Percentiles rank a stretch among this genome's conserved stretches.
These are phyloP conservation scores for Musa schizocarpa DNA, from an alignment of 176 grass and related monocot genomes.

Conservation along the genomic window DNA sequence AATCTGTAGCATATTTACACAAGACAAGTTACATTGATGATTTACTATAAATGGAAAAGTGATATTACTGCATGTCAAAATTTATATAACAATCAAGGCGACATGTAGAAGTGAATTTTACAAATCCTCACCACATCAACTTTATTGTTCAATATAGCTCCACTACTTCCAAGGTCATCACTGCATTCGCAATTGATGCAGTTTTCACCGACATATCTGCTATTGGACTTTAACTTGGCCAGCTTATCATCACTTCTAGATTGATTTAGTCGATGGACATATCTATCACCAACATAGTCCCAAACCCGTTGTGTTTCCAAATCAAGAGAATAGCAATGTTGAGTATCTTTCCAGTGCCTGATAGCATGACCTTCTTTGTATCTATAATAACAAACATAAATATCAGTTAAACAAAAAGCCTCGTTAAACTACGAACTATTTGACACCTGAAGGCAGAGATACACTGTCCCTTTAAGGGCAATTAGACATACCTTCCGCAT, in stretches of 20 bases:
- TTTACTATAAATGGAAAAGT: constrained; percentile 9
- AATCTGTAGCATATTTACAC: constrained; percentile 42
- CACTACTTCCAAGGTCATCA: constrained; percentile 52
- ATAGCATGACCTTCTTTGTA: constrained; percentile 97
- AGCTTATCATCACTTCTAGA: constrained; percentile 67
- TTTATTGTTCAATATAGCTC: constrained; percentile 75
- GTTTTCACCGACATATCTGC: constrained; percentile 38
- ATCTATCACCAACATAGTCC: constrained; percentile 95
- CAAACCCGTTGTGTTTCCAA: constrained; percentile 85
- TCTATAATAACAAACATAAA: constrained; percentile 19
- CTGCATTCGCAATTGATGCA: constrained; percentile 35
- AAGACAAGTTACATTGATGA: neutral
- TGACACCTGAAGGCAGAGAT: neutral
- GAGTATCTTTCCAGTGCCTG: constrained; percentile 82
- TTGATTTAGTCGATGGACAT: constrained; percentile 88
- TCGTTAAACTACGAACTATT: neutral
- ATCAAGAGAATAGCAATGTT: constrained; percentile 92
- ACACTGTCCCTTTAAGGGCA: neutral
- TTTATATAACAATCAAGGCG: neutral
- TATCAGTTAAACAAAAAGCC: neutral
- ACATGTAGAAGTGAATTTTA: neutral
- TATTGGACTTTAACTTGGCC: constrained; percentile 52
- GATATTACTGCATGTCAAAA: neutral
- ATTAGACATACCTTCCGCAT: constrained; percentile 63
- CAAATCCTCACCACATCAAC: constrained; percentile 43